These are phyloP conservation scores for Neurospora cerealis DNA, from an alignment of 495 filamentous ascomycete genomes.

Conservation along the genomic window DNA sequence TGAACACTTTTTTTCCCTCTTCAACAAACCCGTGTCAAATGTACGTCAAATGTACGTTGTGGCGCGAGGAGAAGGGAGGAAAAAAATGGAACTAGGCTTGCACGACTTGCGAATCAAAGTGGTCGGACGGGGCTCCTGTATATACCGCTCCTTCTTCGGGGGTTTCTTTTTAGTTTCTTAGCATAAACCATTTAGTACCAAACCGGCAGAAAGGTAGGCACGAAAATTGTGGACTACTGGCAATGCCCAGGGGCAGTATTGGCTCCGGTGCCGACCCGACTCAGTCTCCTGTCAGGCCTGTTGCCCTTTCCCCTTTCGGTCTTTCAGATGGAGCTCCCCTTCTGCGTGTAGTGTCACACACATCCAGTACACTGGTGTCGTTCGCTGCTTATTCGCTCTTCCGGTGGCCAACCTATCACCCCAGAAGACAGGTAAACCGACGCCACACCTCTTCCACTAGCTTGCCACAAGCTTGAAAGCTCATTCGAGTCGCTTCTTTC, in stretches of 20 bases:
- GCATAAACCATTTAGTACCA: not conserved
- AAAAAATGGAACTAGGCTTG: not conserved
- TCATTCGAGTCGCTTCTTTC: not conserved
- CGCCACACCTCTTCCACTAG: not conserved
- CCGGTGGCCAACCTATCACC: not conserved
- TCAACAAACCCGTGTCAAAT: not conserved
- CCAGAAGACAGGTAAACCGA: not conserved
- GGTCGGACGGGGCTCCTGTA: not conserved
- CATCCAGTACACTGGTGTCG: not conserved
- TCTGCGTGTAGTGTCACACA: not conserved
- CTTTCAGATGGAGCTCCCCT: not conserved
- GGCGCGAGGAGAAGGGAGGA: not conserved
- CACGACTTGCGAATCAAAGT: not conserved
- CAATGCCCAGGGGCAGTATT: not conserved
- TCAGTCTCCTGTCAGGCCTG: not conserved
- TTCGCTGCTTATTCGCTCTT: not conserved
- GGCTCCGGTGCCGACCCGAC: not conserved
- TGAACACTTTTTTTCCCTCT: not conserved
- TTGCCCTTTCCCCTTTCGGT: not conserved
- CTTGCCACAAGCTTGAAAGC: not conserved
- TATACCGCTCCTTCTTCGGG: not conserved
- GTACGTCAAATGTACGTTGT: not conserved
- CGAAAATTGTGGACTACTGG: not conserved
- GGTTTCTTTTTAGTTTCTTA: not conserved
- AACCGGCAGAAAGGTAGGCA: not conserved